Percentiles rank a stretch among this genome's conserved stretches.
phyloP scores from a whole-genome alignment of 331 rosid genomes.

The Prunus yedoensis region DNA sequence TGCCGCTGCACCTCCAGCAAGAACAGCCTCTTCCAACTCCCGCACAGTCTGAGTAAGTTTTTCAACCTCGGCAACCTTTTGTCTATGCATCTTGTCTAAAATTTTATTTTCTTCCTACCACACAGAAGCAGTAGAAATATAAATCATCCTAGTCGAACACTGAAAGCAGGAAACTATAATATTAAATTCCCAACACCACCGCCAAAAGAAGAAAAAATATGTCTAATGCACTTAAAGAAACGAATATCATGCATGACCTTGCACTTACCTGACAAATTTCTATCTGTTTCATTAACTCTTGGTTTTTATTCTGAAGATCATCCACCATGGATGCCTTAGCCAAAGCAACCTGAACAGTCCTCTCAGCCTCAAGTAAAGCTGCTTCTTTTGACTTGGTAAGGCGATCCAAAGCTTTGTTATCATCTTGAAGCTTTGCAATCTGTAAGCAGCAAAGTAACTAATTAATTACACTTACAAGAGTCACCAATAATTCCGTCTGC shows the following conservation, averaged over 20 bases:
- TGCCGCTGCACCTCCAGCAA: conserved; percentile 98
- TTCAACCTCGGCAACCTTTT: conserved; percentile 99
- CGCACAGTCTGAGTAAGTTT: conserved; percentile 94
- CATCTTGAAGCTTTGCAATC: conserved; percentile 97
- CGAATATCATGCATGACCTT: conserved; percentile 8
- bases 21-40: conserved; percentile 98
- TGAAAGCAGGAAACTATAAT: conserved; percentile 7
- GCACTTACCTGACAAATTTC: conserved; percentile 89
- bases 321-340: conserved; percentile 99
- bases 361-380: conserved; percentile 90
- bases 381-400: conserved; percentile 98
- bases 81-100: conserved; percentile 95
- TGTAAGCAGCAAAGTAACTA: conserved; percentile 38
- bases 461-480: conserved; percentile 16
- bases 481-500: neutral
- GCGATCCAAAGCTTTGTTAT: conserved; percentile 91
- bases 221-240: neutral
- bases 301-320: conserved; percentile 97
- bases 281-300: conserved; percentile 87
- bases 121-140: conserved; percentile 25
- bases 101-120: conserved; percentile 91
- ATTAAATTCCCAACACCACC: neutral
- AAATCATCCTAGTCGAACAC: conserved; percentile 12
- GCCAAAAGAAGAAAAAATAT: neutral
- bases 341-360: conserved; percentile 91